Conservation (phyloP, 108 stramenopile species). For the Seminavis robusta region DNA sequence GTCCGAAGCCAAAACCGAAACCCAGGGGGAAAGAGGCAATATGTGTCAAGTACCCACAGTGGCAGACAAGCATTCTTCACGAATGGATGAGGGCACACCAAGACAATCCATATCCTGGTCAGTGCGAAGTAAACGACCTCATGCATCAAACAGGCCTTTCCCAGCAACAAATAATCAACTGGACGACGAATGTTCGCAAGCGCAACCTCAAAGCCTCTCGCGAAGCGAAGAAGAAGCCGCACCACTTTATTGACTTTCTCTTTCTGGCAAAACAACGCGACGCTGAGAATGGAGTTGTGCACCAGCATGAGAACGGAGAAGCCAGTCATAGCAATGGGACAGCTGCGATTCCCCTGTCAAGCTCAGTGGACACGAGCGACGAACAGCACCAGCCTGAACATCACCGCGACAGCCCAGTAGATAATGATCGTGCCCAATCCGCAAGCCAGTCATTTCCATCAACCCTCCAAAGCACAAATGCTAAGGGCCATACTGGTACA, state of each 20-base stretch:
- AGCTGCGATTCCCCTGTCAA: too few relatives aligned
- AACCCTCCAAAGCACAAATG: too few relatives aligned
- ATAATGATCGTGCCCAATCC: too few relatives aligned
- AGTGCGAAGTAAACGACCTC: conserved; percentile 10
- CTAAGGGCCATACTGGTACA: too few relatives aligned
- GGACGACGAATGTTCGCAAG: conserved; percentile 55
- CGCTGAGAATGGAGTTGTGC: too few relatives aligned
- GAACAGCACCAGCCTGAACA: too few relatives aligned
- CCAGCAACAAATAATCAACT: conserved; percentile 34
- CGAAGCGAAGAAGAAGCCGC: conserved; percentile 48
- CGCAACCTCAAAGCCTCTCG: conserved; percentile 49
- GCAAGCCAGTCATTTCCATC: too few relatives aligned
- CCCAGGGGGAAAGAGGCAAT: conserved; percentile 14
- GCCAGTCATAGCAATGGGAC: too few relatives aligned
- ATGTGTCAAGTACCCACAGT: conserved; percentile 50
- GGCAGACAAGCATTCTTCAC: conserved; percentile 53
- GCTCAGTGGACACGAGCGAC: too few relatives aligned
- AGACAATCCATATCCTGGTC: conserved; percentile 21
- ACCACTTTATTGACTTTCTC: conserved; percentile 57
- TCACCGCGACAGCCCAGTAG: too few relatives aligned
- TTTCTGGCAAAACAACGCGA: conserved; percentile 54
- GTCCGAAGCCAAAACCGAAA: neutral
- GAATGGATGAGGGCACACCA: conserved; percentile 60
- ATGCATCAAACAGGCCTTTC: conserved; percentile 11
- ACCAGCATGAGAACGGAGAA: too few relatives aligned